Percentiles rank a stretch among this genome's conserved stretches.
Evolutionary conservation across 768 basidiomycete genomes (phyloP).

Genomic region (Goffeauzyma gilvescens): DNA sequence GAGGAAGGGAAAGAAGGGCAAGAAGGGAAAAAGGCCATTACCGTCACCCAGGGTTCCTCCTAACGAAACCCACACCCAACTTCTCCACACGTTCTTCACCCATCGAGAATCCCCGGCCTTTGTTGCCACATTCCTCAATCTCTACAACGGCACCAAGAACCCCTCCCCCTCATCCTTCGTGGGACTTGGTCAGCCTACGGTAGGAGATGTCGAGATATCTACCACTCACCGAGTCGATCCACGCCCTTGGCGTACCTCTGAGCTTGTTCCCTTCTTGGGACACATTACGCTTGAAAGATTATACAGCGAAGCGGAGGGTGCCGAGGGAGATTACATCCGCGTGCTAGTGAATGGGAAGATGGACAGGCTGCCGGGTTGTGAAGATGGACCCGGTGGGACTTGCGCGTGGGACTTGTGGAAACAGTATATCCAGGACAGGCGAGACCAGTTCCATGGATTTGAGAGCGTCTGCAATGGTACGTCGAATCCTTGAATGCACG

Average conservation of each 20-base stretch:
- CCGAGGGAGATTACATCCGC: conserved; percentile 21
- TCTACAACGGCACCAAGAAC: conserved; percentile 28
- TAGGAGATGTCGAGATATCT: no score
- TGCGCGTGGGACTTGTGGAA: conserved; percentile 27
- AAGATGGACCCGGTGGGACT: conserved; percentile 26
- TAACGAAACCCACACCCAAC: conserved; percentile 33
- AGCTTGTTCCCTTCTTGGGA: conserved; percentile 34
- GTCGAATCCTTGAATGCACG: no score
- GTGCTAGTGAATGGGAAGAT: conserved; percentile 33
- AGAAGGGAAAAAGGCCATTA: conserved; percentile 12
- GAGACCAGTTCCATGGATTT: no score
- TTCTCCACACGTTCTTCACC: conserved; percentile 33
- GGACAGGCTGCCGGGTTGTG: conserved; percentile 29
- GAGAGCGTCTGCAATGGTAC: no score
- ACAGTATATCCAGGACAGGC: conserved; percentile 20
- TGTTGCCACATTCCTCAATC: conserved; percentile 32
- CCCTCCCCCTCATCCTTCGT: conserved; percentile 9
- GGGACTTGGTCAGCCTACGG: conserved; percentile 1
- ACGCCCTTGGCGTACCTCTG: conserved; percentile 32
- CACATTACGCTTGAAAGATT: conserved; percentile 34
- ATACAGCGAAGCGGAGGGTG: conserved; percentile 10
- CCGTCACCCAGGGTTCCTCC: conserved; percentile 32
- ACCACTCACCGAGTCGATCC: conserved; percentile 18
- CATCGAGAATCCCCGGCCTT: conserved; percentile 35
- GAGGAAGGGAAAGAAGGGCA: conserved; percentile 8